Evolutionary conservation across 805 yeast genomes (phyloP).

Genomic region (Teunomyces stri): DNA sequence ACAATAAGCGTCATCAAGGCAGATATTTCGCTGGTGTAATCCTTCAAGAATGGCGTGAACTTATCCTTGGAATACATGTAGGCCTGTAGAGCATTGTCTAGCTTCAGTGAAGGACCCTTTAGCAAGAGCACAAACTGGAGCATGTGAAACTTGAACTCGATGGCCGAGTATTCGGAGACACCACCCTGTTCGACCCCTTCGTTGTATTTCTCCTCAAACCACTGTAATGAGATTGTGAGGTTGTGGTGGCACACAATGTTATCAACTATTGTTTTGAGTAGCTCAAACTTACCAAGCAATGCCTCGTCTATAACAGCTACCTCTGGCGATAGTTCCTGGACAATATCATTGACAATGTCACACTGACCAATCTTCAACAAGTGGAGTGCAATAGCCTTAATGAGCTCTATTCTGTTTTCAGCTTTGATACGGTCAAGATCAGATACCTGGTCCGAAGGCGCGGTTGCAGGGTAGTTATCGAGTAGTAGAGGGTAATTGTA

Average conservation of each 20-base stretch:
- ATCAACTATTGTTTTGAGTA: slow-evolving; percentile 32
- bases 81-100: slow-evolving; percentile 30
- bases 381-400: slow-evolving; percentile 38
- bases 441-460: background rate
- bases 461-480: slow-evolving; percentile 21
- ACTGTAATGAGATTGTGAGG: slow-evolving; percentile 26
- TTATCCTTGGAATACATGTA: slow-evolving; percentile 37
- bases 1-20: slow-evolving; percentile 34
- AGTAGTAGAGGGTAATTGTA: slow-evolving; percentile 38
- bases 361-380: slow-evolving; percentile 40
- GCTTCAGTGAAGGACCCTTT: slow-evolving; percentile 13
- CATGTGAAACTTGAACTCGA: slow-evolving; percentile 42
- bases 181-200: slow-evolving; percentile 6
- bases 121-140: slow-evolving; percentile 35
- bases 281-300: slow-evolving; percentile 25
- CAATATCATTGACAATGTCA: slow-evolving; percentile 30
- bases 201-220: slow-evolving; percentile 30
- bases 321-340: slow-evolving; percentile 18
- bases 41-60: slow-evolving; percentile 31
- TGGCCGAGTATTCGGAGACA: slow-evolving; percentile 12
- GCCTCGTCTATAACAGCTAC: slow-evolving; percentile 20
- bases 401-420: slow-evolving; percentile 29
- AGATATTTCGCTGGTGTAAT: slow-evolving; percentile 32
- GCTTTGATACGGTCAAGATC: slow-evolving; percentile 11
- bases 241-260: slow-evolving; percentile 33